A percentile compares a stretch with the other conserved stretches of the same genome.
Conservation (phyloP, 2,329 filamentous ascomycete species). For the Fusarium lyarnte region DNA sequence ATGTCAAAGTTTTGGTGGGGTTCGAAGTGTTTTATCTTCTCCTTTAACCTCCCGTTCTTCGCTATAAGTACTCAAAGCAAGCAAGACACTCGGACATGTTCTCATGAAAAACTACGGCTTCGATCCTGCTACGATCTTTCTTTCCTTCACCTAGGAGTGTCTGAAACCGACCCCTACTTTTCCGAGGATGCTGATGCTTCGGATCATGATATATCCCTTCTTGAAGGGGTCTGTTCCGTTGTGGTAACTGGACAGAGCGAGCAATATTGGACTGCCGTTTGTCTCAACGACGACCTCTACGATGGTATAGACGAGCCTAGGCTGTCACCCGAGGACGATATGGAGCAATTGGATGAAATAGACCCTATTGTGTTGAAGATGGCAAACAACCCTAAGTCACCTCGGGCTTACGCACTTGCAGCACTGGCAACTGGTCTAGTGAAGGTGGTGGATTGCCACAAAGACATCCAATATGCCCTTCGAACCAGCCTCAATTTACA, state of each 20-base stretch:
- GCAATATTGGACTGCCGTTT: not conserved
- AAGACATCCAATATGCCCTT: not conserved
- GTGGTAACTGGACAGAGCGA: constrained; percentile 11
- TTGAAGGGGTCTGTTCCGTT: not conserved
- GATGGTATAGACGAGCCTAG: not conserved
- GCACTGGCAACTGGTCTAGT: not conserved
- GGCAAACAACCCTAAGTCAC: not conserved
- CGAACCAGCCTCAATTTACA: not conserved
- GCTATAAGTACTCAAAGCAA: not conserved
- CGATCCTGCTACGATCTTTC: not conserved
- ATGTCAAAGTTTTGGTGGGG: not conserved
- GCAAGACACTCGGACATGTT: too few species aligned
- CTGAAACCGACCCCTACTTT: too few species aligned
- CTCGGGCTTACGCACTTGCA: constrained; percentile 13
- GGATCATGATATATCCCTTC: too few species aligned
- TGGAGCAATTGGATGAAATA: too few species aligned
- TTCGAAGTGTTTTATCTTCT: constrained; percentile 10
- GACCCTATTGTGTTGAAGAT: constrained; percentile 9
- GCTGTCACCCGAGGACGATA: not conserved
- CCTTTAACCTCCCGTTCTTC: constrained; percentile 17
- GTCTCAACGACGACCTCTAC: constrained; percentile 12
- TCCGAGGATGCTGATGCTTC: too few species aligned
- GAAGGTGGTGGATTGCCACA: not conserved
- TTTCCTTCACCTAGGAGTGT: not conserved
- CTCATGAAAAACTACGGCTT: too few species aligned